Base-by-base conservation (phyloP, 2,329 filamentous ascomycete genomes). In the Pseudocercospora macadamiae region DNA sequence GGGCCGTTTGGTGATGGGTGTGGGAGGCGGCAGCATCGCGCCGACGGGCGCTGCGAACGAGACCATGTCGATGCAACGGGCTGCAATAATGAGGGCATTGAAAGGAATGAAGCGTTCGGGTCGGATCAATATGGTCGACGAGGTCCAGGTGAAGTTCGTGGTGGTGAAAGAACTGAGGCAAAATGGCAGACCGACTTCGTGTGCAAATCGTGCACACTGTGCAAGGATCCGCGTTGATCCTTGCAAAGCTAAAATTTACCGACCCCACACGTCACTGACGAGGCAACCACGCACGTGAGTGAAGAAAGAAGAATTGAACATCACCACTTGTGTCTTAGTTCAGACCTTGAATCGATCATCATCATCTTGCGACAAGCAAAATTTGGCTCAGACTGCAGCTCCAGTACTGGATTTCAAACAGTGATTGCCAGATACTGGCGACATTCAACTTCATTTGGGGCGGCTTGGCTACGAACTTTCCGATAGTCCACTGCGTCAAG, bases 21-120 rank as follows among this genome's bases (percentile, higher is more conserved):
- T 69, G 14, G 70, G 65, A 48, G 71, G 69, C 45, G 71, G 71
- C 54, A 64, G 67, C 71, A 74, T 73, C 51, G 65, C 64, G 63
- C 66, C 66, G 51, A 63, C 54, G 44, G 64, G 59, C 7, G 47
- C 47, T 49, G 68, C 66, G 59, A 74, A 65, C 23, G 72, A 73
- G 57, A 74, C 72, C 71, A 74, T 74, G 51, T 37, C 57, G 62
- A 53, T 45, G 39, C 18, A n/a, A 3, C n/a, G 26, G 10, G 16
- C n/a, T 26, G 25, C 28, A 16, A 14, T 18, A 19, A 26, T 34
- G 26, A 5, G 25, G 32, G 47, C 47, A 49, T 49, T 7, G 47
- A 32, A 21, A 9, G 23, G 3, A 12, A 26, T 19, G 8, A 18
- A n/a, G 47, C 47, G 26, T 16, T 32, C 44, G 44, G 47, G 26